A percentile compares a stretch with the other conserved stretches of the same genome.
Evolutionary conservation across 148 eudicot genomes (phyloP).

Genomic region (Rhododendron griersonianum): DNA sequence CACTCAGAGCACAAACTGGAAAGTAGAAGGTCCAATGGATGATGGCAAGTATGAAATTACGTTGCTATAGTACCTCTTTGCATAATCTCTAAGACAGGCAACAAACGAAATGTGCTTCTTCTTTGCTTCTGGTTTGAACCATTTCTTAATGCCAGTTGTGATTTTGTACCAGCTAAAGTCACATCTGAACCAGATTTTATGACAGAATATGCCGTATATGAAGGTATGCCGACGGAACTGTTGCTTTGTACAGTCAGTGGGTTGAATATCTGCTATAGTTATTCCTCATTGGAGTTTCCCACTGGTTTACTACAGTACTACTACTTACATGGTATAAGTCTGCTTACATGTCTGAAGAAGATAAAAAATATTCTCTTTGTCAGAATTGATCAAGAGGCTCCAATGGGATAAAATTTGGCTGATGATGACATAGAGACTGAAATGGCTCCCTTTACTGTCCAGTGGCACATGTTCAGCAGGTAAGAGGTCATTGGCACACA

Average conservation of each 20-base stretch:
- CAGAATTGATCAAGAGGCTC: background rate
- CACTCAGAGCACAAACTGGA: no score
- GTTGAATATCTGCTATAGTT: background rate
- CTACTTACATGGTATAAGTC: background rate
- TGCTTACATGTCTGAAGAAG: background rate
- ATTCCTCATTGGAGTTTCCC: background rate
- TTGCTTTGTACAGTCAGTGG: background rate
- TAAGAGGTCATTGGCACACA: no score
- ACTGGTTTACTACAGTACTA: no score
- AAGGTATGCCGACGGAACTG: background rate
- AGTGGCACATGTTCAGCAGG: no score
- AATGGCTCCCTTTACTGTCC: no score
- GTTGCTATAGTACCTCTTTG: no score
- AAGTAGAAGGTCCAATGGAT: no score
- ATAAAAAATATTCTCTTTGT: background rate
- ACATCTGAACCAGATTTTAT: background rate
- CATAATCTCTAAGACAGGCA: no score
- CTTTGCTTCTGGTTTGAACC: no score
- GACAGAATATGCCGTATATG: background rate
- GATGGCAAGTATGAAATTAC: no score
- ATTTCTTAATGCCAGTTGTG: background rate
- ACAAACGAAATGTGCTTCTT: no score
- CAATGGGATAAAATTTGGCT: slow-evolving; percentile 17
- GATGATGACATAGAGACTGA: no score
- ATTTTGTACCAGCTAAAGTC: background rate